Evolutionary conservation across 129 eudicot genomes (phyloP).

Genomic region (Tanacetum coccineum): DNA sequence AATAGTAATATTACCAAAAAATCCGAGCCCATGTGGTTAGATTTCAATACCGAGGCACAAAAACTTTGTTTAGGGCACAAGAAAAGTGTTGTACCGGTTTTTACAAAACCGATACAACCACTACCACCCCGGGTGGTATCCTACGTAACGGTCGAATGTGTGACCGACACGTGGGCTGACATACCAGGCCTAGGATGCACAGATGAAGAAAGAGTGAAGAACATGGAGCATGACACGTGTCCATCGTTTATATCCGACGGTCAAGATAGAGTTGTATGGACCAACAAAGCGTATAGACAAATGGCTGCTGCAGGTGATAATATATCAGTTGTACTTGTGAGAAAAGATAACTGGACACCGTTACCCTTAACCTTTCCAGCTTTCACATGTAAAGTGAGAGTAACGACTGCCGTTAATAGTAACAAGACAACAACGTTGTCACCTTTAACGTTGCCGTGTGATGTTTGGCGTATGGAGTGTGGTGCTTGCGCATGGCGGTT

Average conservation of each 20-base stretch:
- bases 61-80: constrained; percentile 10
- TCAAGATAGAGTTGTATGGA: constrained; percentile 54
- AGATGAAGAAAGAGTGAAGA: constrained; percentile 52
- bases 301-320: constrained; percentile 43
- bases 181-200: constrained; percentile 35
- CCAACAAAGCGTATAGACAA: constrained; percentile 50
- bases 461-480: constrained; percentile 71
- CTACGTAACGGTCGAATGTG: constrained; percentile 71
- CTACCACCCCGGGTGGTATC: constrained; percentile 28
- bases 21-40: constrained; percentile 41
- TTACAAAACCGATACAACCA: background rate
- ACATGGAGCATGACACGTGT: constrained; percentile 71
- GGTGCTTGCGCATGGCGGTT: constrained; percentile 90
- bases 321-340: constrained; percentile 42
- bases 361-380: constrained; percentile 34
- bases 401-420: constrained; percentile 29
- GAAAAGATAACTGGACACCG: constrained; percentile 35
- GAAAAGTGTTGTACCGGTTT: constrained; percentile 6
- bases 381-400: constrained; percentile 72
- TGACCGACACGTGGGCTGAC: constrained; percentile 65
- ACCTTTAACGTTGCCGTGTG: constrained; percentile 82
- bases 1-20: background rate
- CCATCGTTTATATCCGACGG: constrained; percentile 80
- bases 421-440: constrained; percentile 19
- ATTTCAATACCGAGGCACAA: constrained; percentile 29